phyloP scores from a whole-genome alignment of 129 eudicot species.

The Flaveria robusta region DNA sequence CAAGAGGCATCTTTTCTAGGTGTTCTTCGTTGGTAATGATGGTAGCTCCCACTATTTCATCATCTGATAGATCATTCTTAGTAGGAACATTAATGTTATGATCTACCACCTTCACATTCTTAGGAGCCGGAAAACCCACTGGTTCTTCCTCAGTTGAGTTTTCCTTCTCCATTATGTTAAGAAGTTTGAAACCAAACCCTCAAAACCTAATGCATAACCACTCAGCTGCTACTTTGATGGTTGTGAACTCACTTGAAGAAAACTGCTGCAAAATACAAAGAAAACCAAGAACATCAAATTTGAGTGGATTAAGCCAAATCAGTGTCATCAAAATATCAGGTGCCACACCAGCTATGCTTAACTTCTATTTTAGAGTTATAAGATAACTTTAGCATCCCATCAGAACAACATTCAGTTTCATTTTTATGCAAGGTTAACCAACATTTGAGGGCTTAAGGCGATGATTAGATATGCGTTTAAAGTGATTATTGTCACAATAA shows the following conservation, averaged over 20 bases:
- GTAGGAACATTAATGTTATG: constrained; percentile 14
- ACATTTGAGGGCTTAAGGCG: neutral
- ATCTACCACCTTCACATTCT: constrained; percentile 19
- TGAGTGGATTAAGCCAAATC: constrained; percentile 1
- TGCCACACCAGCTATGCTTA: neutral
- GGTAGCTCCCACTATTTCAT: constrained; percentile 17
- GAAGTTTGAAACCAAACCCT: constrained; percentile 23
- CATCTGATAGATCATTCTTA: constrained; percentile 15
- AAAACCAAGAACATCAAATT: constrained; percentile 9
- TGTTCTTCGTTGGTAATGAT: neutral
- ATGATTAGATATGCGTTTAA: neutral
- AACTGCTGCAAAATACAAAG: constrained; percentile 18
- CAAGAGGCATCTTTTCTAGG: constrained; percentile 2
- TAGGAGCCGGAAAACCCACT: constrained; percentile 29
- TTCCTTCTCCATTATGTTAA: constrained; percentile 41
- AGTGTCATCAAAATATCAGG: neutral
- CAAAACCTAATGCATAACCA: constrained; percentile 25
- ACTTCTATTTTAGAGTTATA: constrained; percentile 1
- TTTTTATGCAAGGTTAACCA: constrained; percentile 1
- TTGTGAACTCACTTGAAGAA: constrained; percentile 24
- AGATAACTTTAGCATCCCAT: neutral
- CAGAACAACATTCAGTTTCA: neutral
- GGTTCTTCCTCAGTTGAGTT: constrained; percentile 27
- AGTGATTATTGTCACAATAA: neutral
- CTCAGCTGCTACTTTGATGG: constrained; percentile 16